Evolutionary conservation across 495 filamentous ascomycete species (phyloP).

Genomic region (Penicillium soppii): DNA sequence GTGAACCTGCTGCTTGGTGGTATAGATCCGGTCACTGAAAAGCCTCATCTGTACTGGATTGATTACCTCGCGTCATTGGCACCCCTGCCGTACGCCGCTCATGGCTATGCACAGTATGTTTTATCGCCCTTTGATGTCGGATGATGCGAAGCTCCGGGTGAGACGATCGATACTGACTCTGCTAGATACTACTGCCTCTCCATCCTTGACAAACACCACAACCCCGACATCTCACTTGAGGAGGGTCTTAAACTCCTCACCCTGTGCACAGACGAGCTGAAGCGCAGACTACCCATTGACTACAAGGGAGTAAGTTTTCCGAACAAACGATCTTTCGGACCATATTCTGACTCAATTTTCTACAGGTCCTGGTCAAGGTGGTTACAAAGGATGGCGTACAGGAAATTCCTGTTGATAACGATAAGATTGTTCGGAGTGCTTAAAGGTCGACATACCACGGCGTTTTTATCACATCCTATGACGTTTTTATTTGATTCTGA

Average conservation of each 20-base stretch:
- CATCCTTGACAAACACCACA: constrained; percentile 96
- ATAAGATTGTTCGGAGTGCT: constrained; percentile 66
- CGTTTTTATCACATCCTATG: constrained; percentile 46
- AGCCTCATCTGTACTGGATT: constrained; percentile 92
- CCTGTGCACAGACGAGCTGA: constrained; percentile 95
- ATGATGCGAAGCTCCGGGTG: neutral
- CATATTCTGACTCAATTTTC: constrained; percentile 15
- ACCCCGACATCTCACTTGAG: constrained; percentile 84
- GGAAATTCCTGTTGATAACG: constrained; percentile 78
- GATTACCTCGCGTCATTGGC: constrained; percentile 93
- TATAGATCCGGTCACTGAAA: constrained; percentile 80
- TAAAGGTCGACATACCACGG: constrained; percentile 41
- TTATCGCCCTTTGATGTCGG: neutral
- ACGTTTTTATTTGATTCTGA: constrained; percentile 32
- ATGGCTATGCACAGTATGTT: constrained; percentile 94
- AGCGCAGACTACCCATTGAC: constrained; percentile 92
- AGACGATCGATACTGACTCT: constrained; percentile 20
- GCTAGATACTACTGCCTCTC: constrained; percentile 87
- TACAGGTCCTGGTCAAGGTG: constrained; percentile 78
- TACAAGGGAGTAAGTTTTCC: constrained; percentile 77
- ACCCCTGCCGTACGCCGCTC: constrained; percentile 88
- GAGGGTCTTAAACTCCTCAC: constrained; percentile 85
- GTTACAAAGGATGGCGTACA: constrained; percentile 88
- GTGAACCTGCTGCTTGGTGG: constrained; percentile 95
- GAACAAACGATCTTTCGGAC: neutral